Evolutionary conservation across 805 yeast genomes (phyloP).

Genomic region (Pichia californica): DNA sequence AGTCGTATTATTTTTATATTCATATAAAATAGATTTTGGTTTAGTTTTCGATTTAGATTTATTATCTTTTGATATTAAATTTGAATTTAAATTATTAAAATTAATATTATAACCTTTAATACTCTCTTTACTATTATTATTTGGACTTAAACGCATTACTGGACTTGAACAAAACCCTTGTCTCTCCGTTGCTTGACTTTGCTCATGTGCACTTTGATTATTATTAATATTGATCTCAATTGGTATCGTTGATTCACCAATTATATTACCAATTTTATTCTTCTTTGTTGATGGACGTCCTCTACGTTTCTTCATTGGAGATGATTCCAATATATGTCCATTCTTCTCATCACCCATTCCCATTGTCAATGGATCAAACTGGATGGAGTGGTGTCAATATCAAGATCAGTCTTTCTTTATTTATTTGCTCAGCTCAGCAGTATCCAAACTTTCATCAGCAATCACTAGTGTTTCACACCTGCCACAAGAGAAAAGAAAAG

Average conservation of each 20-base stretch:
- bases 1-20: not conserved
- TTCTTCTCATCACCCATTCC: not conserved
- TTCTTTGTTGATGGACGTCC: constrained; percentile 27
- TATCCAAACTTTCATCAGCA: no score
- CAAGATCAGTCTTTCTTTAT: not conserved
- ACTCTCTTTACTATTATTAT: no score
- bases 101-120: no score
- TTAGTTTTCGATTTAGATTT: not conserved
- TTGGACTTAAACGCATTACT: constrained; percentile 28
- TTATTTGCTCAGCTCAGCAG: no score
- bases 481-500: not conserved
- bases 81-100: no score
- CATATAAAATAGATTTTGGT: no score
- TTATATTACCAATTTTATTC: constrained; percentile 11
- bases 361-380: no score
- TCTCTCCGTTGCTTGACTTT: constrained; percentile 25
- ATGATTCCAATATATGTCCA: not conserved
- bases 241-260: constrained; percentile 24
- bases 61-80: no score
- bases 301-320: constrained; percentile 18
- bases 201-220: constrained; percentile 18
- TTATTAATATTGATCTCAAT: constrained; percentile 16
- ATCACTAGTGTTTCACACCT: not conserved
- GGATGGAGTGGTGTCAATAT: no score
- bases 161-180: constrained; percentile 28